Evolutionary conservation across 495 filamentous ascomycete species (phyloP).

Genomic region (Talaromyces ruber): DNA sequence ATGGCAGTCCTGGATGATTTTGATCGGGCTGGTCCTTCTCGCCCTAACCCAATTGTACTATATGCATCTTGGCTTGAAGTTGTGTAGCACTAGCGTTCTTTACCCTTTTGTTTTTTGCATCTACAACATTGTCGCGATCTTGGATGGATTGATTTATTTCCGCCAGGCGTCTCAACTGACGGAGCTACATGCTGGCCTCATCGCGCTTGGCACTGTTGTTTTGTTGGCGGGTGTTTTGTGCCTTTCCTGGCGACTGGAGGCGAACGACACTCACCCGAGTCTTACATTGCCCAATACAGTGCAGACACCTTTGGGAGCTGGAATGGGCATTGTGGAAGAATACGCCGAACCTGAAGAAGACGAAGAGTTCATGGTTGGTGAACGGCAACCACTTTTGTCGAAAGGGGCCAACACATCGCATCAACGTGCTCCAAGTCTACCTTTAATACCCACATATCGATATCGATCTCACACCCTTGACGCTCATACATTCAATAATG

Average conservation of each 20-base stretch:
- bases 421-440: conserved; percentile 31
- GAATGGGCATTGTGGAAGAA: conserved; percentile 36
- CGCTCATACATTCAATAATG: conserved; percentile 22
- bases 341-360: conserved; percentile 16
- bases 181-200: conserved; percentile 68
- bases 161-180: conserved; percentile 73
- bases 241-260: conserved; percentile 86
- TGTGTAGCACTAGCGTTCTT: conserved; percentile 90
- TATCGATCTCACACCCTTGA: conserved; percentile 9
- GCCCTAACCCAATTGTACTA: conserved; percentile 92
- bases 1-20: conserved; percentile 94
- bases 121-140: conserved; percentile 97
- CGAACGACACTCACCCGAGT: conserved; percentile 50
- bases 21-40: conserved; percentile 71
- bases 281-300: conserved; percentile 28
- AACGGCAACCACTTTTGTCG: conserved; percentile 32
- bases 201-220: conserved; percentile 79
- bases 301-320: conserved; percentile 34
- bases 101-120: conserved; percentile 99
- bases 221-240: conserved; percentile 83
- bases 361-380: conserved; percentile 25
- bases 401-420: conserved; percentile 13
- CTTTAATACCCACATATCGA: conserved; percentile 18
- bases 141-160: conserved; percentile 97
- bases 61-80: conserved; percentile 83